Base-by-base conservation (phyloP, 2,329 filamentous ascomycete genomes). In the Xylariomycetidae sp. region DNA sequence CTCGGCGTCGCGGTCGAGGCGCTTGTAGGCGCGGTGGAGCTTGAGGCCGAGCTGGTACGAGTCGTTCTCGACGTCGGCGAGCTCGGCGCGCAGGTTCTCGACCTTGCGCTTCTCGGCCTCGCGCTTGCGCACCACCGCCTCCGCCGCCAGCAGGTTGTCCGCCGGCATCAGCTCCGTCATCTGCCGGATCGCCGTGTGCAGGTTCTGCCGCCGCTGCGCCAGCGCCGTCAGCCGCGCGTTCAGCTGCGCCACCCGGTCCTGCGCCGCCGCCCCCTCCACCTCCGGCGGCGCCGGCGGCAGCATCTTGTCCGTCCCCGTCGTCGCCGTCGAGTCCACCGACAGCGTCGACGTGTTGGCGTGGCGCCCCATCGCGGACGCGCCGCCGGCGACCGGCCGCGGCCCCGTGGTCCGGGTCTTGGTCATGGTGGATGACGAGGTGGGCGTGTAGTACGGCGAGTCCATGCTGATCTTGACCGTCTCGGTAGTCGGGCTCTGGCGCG, bases 21-120 rank as follows among this genome's bases (percentile, higher is more conserved):
- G 73, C 64, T 86, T 89, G 60, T 84, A 82, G 8, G 82, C 80
- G 15, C 82, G 67, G 54, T 85, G 76, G 34, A 92, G 65, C 57
- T 79, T 81, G 49, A 92, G 61, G 1, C 85, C 85, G 25, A 89
- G 61, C 35, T 92, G 84, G 51, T 90, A 82, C 58, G 88, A 82
- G 57, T 90, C 79, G 43, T 78, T 71, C 57, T 77, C 74, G 17
- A 92, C 75, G 42, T 88, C 83, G 4, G 79, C 74, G 22, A 90
- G 68, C 54, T 89, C 82, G 31, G 61, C 60, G 38, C 73, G 72
- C 32, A 89, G 65, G 15, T 65, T 69, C 43, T 80, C 75, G 1
- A 92, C 76, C 53, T 83, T 86, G 25, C 65, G 61, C 57, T 78
- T 79, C 57, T 78, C 68, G 38, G 54, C 48, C 58, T 75, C 73